phyloP scores from a whole-genome alignment of 805 yeast species.

The Metschnikowia baotianmanensis region DNA sequence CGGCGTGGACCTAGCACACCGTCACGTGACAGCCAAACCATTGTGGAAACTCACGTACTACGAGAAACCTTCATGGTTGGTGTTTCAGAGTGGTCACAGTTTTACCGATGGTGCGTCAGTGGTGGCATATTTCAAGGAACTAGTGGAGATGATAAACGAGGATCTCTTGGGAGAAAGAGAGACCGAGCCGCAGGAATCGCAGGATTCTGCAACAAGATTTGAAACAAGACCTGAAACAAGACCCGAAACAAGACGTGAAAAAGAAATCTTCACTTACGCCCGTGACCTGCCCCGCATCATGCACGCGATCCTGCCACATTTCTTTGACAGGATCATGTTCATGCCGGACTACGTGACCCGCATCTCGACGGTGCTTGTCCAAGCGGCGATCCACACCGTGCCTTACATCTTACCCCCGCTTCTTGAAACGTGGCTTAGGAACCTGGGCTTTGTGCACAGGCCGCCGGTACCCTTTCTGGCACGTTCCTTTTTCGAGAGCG shows the following conservation, averaged over 20 bases:
- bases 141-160: constrained; percentile 8
- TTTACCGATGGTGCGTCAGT: constrained; percentile 13
- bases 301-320: constrained; percentile 6
- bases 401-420: constrained; percentile 9
- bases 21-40: not conserved
- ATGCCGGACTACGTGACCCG: constrained; percentile 5
- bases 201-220: too few species aligned
- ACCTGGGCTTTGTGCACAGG: constrained; percentile 9
- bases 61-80: constrained; percentile 7
- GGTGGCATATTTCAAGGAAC: constrained; percentile 11
- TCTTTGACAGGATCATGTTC: constrained; percentile 2
- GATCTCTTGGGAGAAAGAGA: too few species aligned
- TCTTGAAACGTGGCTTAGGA: constrained; percentile 9
- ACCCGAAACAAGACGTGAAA: too few species aligned
- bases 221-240: too few species aligned
- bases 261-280: constrained; percentile 5
- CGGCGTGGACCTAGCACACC: too few species aligned
- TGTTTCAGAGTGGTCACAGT: constrained; percentile 9
- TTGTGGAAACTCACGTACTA: constrained; percentile 11
- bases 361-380: constrained; percentile 2
- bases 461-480: constrained; percentile 8
- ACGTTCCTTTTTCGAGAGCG: constrained; percentile 10
- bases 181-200: too few species aligned
- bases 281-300: constrained; percentile 8
- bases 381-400: constrained; percentile 2